Evolutionary conservation across 2,329 filamentous ascomycete species (phyloP).

Genomic region (Xylariaceae sp.): DNA sequence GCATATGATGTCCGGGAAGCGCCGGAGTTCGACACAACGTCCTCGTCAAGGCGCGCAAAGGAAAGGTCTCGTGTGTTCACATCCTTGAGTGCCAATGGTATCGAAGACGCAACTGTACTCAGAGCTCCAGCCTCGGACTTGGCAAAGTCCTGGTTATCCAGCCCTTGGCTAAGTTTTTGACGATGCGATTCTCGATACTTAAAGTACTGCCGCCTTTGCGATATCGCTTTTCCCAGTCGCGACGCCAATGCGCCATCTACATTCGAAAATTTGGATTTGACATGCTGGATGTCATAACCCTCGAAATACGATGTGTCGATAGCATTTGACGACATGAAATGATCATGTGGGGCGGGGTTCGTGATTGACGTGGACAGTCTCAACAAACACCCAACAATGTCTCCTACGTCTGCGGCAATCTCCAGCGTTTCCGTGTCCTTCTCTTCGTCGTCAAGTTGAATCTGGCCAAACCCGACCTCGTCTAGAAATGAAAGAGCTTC

Average conservation of each 20-base stretch:
- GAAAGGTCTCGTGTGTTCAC: no score
- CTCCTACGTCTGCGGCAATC: not conserved
- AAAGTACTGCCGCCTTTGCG: conserved; percentile 10
- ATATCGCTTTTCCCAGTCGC: conserved; percentile 6
- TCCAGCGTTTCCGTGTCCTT: not conserved
- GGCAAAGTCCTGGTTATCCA: not conserved
- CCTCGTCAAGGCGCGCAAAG: not conserved
- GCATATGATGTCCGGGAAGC: conserved; percentile 7
- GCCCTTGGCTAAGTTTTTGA: conserved; percentile 1
- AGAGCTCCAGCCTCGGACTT: not conserved
- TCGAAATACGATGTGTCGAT: conserved; percentile 5
- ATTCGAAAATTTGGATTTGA: not conserved
- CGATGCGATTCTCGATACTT: conserved; percentile 9
- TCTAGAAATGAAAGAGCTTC: no score
- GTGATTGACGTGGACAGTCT: conserved; percentile 3
- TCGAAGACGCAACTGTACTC: conserved; percentile 10
- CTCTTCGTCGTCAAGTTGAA: not conserved
- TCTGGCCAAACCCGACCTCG: no score
- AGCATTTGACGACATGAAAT: not conserved
- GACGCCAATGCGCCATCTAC: not conserved
- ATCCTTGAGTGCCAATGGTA: conserved; percentile 1
- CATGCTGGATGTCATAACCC: conserved; percentile 1
- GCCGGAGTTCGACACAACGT: not conserved
- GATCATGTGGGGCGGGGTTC: conserved; percentile 5
- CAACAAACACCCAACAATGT: conserved; percentile 4